Conservation (phyloP, 495 filamentous ascomycete genomes). For the Bryoglossum gracile region DNA sequence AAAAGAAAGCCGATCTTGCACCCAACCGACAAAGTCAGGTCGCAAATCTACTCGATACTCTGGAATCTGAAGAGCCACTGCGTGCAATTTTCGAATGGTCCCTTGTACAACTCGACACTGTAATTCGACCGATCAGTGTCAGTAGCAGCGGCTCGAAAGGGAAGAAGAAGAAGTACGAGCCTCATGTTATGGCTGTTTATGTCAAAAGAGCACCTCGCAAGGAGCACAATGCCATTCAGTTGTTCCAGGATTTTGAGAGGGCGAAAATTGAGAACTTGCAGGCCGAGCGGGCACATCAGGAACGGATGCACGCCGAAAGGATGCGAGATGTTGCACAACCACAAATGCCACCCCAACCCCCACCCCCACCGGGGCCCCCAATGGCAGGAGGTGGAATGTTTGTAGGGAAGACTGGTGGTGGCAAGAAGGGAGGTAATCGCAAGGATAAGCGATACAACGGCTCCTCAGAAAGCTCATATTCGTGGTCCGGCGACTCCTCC, state of each 20-base stretch:
- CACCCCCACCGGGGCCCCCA: too few relatives aligned
- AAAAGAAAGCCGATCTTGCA: constrained; percentile 13
- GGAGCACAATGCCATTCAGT: constrained; percentile 2
- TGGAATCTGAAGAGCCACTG: constrained; percentile 9
- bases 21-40: constrained; percentile 13
- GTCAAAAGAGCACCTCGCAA: constrained; percentile 13
- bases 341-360: too few relatives aligned
- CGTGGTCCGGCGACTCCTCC: neutral
- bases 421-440: too few relatives aligned
- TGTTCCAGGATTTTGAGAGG: constrained; percentile 17
- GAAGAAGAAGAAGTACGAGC: constrained; percentile 5
- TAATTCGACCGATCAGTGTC: neutral
- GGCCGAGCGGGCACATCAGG: neutral
- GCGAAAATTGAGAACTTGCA: neutral
- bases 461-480: too few relatives aligned
- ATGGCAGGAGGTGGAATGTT: too few relatives aligned
- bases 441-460: constrained; percentile 2
- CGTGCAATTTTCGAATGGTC: constrained; percentile 19
- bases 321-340: neutral
- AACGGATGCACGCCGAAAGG: neutral
- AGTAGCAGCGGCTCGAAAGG: neutral
- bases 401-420: too few relatives aligned
- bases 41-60: constrained; percentile 12
- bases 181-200: constrained; percentile 16
- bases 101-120: constrained; percentile 18